Conservation (phyloP, 257 asterid genomes). For the Ocimum tenuiflorum region DNA sequence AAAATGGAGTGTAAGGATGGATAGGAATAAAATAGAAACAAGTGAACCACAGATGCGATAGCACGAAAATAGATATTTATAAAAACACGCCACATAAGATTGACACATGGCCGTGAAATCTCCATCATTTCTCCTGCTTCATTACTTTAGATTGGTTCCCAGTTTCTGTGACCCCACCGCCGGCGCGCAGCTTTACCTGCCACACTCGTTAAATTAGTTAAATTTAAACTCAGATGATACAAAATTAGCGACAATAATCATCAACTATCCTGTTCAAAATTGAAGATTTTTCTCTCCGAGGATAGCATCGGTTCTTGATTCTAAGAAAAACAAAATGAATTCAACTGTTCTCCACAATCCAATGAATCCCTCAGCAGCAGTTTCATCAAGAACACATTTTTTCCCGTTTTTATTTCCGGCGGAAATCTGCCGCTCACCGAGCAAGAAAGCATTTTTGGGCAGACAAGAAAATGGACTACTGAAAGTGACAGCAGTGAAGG, state of each 20-base stretch:
- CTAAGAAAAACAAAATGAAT: conserved; percentile 20
- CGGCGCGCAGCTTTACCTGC: not conserved
- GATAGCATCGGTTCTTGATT: not conserved
- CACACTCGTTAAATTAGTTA: not conserved
- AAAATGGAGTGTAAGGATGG: not conserved
- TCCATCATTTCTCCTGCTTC: conserved; percentile 34
- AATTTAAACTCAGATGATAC: not conserved
- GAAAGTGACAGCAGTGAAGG: conserved; percentile 27
- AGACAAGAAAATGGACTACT: conserved; percentile 20
- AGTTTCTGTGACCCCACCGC: conserved; percentile 39
- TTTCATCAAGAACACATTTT: conserved; percentile 35
- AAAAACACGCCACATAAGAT: not conserved
- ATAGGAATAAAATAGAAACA: not conserved
- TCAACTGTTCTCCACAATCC: conserved; percentile 43
- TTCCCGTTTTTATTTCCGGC: conserved; percentile 27
- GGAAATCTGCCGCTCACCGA: conserved; percentile 28
- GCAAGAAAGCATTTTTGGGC: conserved; percentile 15
- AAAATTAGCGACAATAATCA: not conserved
- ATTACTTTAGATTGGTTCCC: conserved; percentile 40
- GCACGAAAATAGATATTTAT: conserved; percentile 8
- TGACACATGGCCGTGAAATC: conserved; percentile 48
- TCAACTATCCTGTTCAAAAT: not conserved
- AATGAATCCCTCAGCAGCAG: conserved; percentile 37
- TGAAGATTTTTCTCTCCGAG: not conserved
- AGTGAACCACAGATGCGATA: not conserved